Conservation (phyloP, 2,329 filamentous ascomycete genomes). For the Ophiostoma angusticollis region DNA sequence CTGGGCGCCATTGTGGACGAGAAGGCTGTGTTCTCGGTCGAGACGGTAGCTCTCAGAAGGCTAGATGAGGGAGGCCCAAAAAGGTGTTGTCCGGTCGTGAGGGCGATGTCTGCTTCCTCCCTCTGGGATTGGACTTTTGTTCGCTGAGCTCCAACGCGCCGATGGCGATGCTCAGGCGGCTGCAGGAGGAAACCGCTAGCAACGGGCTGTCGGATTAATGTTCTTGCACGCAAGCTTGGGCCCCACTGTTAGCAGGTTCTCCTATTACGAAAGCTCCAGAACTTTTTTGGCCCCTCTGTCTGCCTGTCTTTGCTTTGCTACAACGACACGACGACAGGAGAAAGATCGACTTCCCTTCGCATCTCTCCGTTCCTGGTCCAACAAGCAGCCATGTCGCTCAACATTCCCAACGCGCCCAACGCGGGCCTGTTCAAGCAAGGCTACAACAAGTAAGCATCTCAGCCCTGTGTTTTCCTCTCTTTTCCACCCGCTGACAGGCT, state of each 20-base stretch:
- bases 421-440: conserved; percentile 88
- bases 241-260: too few species aligned
- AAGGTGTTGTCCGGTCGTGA: too few species aligned
- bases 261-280: conserved; percentile 13
- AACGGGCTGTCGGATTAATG: conserved; percentile 12
- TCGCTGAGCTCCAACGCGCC: background rate
- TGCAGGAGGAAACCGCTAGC: too few species aligned
- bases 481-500: conserved; percentile 16
- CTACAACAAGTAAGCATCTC: conserved; percentile 69
- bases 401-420: conserved; percentile 89
- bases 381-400: conserved; percentile 64
- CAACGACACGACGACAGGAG: conserved; percentile 2
- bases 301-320: conserved; percentile 1
- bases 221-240: conserved; percentile 7
- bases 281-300: conserved; percentile 10
- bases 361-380: background rate
- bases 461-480: conserved; percentile 5
- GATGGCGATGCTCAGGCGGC: background rate
- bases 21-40: background rate
- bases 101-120: too few species aligned
- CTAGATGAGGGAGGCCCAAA: background rate
- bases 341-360: background rate
- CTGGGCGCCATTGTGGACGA: conserved; percentile 11
- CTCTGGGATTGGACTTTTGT: too few species aligned
- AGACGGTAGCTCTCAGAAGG: background rate